phyloP scores from a whole-genome alignment of 2,329 filamentous ascomycete genomes.

The Calonectria hawksworthii region DNA sequence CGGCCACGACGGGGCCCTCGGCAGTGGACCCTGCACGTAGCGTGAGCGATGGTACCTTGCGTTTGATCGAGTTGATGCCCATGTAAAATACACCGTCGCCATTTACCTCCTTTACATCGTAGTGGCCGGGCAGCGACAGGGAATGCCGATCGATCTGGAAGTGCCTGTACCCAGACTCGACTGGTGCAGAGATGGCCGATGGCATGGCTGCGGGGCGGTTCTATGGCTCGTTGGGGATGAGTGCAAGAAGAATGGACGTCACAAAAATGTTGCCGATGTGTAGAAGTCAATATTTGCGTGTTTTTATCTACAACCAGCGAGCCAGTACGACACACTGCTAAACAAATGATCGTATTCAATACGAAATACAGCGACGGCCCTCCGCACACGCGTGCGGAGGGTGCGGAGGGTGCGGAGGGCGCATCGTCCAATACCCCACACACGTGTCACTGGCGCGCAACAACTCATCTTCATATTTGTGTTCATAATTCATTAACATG shows the following conservation, averaged over 20 bases:
- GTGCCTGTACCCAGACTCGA: background rate
- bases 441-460: background rate
- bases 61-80: background rate
- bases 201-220: background rate
- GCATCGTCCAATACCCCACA: background rate
- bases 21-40: slow-evolving; percentile 27
- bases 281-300: background rate
- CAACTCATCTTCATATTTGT: background rate
- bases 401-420: too few species aligned
- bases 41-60: slow-evolving; percentile 22
- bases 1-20: slow-evolving; percentile 20
- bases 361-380: slow-evolving; percentile 14
- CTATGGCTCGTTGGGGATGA: background rate
- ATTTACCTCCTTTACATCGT: background rate
- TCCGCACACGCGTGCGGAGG: background rate
- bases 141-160: slow-evolving; percentile 10
- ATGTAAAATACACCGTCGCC: slow-evolving; percentile 2
- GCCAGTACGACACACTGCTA: too few species aligned
- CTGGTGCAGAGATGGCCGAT: background rate
- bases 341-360: slow-evolving; percentile 1
- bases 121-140: background rate
- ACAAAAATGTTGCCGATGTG: too few species aligned
- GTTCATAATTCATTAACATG: background rate
- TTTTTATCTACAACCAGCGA: background rate
- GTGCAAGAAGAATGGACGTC: background rate